These are phyloP conservation scores for Periconia macrospinosa DNA, from an alignment of 2,329 filamentous ascomycete genomes.

Conservation along the genomic window DNA sequence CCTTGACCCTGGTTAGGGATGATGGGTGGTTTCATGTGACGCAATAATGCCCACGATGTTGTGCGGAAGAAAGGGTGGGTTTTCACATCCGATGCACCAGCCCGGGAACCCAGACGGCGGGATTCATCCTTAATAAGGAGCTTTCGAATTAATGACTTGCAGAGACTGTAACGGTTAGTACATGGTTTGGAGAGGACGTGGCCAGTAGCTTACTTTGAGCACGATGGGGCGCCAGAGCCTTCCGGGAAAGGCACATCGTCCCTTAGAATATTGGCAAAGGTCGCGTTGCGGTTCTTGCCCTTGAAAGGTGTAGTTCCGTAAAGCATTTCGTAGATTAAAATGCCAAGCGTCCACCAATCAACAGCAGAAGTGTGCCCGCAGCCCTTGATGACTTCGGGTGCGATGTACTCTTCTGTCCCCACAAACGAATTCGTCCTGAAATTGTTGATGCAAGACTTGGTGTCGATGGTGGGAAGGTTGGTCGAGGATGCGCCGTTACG, in stretches of 20 bases:
- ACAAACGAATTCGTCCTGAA: conserved; percentile 99
- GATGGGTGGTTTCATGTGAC: conserved; percentile 97
- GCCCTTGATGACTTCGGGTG: conserved; percentile 97
- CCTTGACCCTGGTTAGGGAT: conserved; percentile 88
- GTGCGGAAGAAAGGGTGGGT: conserved; percentile 92
- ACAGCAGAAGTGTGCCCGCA: conserved; percentile 98
- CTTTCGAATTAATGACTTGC: conserved; percentile 95
- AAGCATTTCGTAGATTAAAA: conserved; percentile 98
- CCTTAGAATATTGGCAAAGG: conserved; percentile 93
- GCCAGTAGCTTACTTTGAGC: conserved; percentile 75
- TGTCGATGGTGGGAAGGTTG: conserved; percentile 94
- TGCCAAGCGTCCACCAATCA: conserved; percentile 98
- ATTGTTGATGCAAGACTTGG: conserved; percentile 95
- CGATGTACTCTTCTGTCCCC: conserved; percentile 98
- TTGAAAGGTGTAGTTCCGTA: conserved; percentile 99
- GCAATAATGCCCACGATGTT: conserved; percentile 94
- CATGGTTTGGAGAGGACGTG: not conserved
- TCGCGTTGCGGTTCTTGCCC: conserved; percentile 97
- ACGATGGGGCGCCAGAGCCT: conserved; percentile 77
- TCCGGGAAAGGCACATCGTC: conserved; percentile 98
- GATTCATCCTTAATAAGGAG: conserved; percentile 98
- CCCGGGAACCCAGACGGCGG: conserved; percentile 86
- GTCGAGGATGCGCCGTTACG: conserved; percentile 80
- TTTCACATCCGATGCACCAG: conserved; percentile 96
- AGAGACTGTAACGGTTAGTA: conserved; percentile 65